Evolutionary conservation across 2,329 filamentous ascomycete genomes (phyloP), one percentile per base, ranked within the genome.

Genomic region (Fonsecaea monophora): DNA sequence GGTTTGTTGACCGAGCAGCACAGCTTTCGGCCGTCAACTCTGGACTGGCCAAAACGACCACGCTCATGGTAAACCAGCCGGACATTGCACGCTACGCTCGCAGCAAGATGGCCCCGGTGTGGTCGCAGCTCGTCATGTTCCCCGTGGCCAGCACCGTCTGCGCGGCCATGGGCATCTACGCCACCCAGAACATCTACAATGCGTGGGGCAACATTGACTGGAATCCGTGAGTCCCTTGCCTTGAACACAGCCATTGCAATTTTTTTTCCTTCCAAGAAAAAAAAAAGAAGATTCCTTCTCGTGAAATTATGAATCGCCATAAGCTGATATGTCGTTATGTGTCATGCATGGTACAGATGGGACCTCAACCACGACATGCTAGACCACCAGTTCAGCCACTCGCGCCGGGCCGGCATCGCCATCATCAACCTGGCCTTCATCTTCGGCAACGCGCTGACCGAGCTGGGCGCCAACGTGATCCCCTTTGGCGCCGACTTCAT

Each of bases 401-500:
- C 45, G 32, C 45, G 50, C 30, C 32, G 65, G 40, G 61, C 65
- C 56, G 65, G 65, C 18, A 50, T 67, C 32, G 60, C 60, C 35
- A 60, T 67, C 45, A 60, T 67, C 37, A 60, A 60, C 56, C 15
- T 67, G 32, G 53, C 50, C 5, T 68, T 65, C 53, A 62, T 68
- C 42, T 68, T 38, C 32, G 56, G 53, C 32, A 68, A 64, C 61
- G 40, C 53, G 18, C 21, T 65, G 9, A 61, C 53, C 50, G 54
- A 68, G 40, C 34, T 68, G 3, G 59, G 62, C 10, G 66, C 55
- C 25, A 68, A 68, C 48, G 53, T 65, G 4, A 55, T 68, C 6
- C 82, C 82, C 0, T 83, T 82, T 25, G 84, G 83, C 8, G 66
- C 67, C 5, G 85, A 86, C 72, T 73, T 86, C 57, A 83, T 81